Evolutionary conservation across 164 flowering plant species (phyloP), one percentile per base, ranked within the genome.

Genomic region (Annona cherimola): DNA sequence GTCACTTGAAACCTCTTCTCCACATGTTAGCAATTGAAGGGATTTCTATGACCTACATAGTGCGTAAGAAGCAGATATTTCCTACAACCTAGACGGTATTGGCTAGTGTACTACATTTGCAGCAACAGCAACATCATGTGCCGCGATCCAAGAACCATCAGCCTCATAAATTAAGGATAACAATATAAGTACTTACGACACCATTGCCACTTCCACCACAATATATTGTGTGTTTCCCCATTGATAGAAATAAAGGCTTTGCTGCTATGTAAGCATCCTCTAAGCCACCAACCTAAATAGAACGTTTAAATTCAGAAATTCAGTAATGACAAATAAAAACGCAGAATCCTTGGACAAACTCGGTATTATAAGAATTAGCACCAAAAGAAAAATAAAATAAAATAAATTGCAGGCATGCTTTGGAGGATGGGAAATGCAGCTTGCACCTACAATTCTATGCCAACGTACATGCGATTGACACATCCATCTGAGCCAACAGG

Each of bases 181-280:
- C 20, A 7, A n/a, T 42, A 18, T 40, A 16, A 42, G 19, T 40
- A 35, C 95, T 83, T 79, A 94, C 98, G 41, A 90, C 79, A 65
- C 97, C 97, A 84, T 85, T 94, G 75, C 98, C 98, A 42, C 88
- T 74, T 69, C 88, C 91, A 65, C 98, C 98, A 81, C 98, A 92
- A 76, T 88, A 90, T 63, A 92, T 80, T 45, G 87, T 69, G 69
- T 76, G 76, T 82, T 85, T 92, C 3, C 98, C 98, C 98, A 94
- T 94, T n/a, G 96, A 79, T 46, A 84, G 86, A 76, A 94, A 78
- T 57, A 94, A 81, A 59, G 90, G 77, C 77, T 81, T 79, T 71
- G 97, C 95, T 75, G 88, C 89, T 68, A 72, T 66, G 80, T 88
- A 89, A 59, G 87, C 95, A 67, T 87, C 89, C 81, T 90, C 89